Percentiles rank a stretch among this genome's conserved stretches.
Evolutionary conservation across 305 asterid genomes (phyloP).

Genomic region (Salvia sclarea): DNA sequence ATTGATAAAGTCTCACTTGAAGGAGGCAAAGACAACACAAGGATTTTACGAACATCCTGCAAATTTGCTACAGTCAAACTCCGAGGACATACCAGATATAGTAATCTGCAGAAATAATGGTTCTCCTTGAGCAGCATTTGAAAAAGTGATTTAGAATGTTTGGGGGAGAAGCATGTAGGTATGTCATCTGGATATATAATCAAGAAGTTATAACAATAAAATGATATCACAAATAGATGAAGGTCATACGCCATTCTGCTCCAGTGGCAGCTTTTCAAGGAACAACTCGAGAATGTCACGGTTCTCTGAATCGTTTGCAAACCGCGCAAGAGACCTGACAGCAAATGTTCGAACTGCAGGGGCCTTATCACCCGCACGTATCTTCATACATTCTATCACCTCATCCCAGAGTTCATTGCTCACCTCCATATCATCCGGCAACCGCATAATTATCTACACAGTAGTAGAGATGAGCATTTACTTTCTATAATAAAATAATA

Average conservation of each 20-base stretch:
- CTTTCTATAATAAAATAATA: background rate
- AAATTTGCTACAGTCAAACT: conserved; percentile 21
- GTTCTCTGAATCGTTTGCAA: conserved; percentile 76
- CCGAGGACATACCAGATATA: background rate
- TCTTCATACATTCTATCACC: conserved; percentile 78
- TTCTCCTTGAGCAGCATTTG: background rate
- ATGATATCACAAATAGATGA: conserved; percentile 12
- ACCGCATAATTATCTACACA: conserved; percentile 73
- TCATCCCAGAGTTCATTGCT: conserved; percentile 94
- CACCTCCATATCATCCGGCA: conserved; percentile 96
- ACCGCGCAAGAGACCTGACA: conserved; percentile 84
- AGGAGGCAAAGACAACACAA: conserved; percentile 87
- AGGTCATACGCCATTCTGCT: conserved; percentile 72
- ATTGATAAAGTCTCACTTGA: conserved; percentile 63
- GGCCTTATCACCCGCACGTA: conserved; percentile 75
- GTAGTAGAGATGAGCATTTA: conserved; percentile 15
- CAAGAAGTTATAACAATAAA: background rate
- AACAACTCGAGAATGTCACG: conserved; percentile 75
- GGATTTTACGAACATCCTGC: conserved; percentile 90
- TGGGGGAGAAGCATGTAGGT: background rate
- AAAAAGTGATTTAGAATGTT: background rate
- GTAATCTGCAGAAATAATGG: background rate
- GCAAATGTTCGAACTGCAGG: conserved; percentile 79
- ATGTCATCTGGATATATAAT: conserved; percentile 9
- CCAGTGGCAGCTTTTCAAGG: conserved; percentile 69